A percentile compares a stretch with the other conserved stretches of the same genome.
Conservation (phyloP, 192 early-diverging fungal genomes). For the Coemansia sp. region DNA sequence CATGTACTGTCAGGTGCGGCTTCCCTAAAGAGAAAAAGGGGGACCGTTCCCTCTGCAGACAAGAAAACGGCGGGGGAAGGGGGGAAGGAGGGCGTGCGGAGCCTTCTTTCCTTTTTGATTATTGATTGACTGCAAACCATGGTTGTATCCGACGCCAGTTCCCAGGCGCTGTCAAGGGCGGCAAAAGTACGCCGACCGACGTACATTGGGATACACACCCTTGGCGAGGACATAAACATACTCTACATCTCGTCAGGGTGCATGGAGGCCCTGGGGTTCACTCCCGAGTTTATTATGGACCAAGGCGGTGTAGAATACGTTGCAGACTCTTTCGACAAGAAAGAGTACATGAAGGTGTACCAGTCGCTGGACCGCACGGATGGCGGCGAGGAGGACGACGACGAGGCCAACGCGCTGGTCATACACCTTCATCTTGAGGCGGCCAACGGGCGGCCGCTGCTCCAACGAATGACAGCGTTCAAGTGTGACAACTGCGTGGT, state of each 20-base stretch:
- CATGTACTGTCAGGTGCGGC: too few species aligned
- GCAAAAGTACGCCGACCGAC: too few species aligned
- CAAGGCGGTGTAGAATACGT: conserved; percentile 2
- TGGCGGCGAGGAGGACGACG: neutral
- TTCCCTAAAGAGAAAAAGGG: too few species aligned
- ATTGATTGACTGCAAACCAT: too few species aligned
- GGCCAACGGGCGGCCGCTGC: neutral
- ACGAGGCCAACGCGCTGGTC: neutral
- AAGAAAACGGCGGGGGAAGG: too few species aligned
- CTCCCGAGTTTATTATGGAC: conserved; percentile 1
- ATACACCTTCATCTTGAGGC: neutral
- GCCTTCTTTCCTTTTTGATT: too few species aligned
- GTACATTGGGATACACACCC: conserved; percentile 36
- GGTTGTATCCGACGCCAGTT: too few species aligned
- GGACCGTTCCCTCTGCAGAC: too few species aligned
- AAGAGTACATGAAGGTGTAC: neutral
- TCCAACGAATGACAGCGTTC: neutral
- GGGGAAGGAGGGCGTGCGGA: too few species aligned
- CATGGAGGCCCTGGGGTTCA: neutral
- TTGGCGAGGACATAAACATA: conserved; percentile 14
- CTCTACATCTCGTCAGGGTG: neutral
- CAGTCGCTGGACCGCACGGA: neutral
- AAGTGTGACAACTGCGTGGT: conserved; percentile 2
- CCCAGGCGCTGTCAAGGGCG: too few species aligned
- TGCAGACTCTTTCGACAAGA: neutral